Evolutionary conservation across 352 stramenopile genomes (phyloP), one percentile per base, ranked within the genome.

Genomic region (Vaucheria bursata): DNA sequence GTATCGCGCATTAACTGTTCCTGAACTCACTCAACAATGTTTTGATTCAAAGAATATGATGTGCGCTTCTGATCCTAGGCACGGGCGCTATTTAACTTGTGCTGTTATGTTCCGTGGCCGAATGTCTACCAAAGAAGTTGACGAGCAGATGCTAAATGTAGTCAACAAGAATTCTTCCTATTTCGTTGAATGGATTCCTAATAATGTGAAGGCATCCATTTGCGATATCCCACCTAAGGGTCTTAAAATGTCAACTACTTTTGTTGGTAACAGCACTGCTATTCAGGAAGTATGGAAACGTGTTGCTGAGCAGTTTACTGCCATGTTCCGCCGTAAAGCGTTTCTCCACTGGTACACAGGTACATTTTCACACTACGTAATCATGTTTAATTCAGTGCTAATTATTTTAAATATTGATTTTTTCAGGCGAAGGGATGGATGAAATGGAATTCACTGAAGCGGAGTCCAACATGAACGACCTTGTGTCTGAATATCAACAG

Each of bases 11-110:
- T 85, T 99, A 71, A 97, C 94, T 31, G 96, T 99, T 1, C 93
- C 95, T 4, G 96, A 99, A 88, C 87, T 99, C 49, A 99, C 96
- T 36, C 89, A 97, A 85, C 95, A 98, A 86, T 92, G 95, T 80
- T 99, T 99, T 83, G 96, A 99, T 85, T 94, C 96, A 36, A 98
- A 98, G 90, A 99, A 99, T 87, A 99, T 99, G 96, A 99, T 99
- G 96, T 98, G 94, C 81, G 95, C 95, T 50, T 92, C 93, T 52
- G 96, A 99, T 88, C 96, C 96, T 85, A 94, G 96, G 82, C 96
- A 99, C 85, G 96, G 96, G 86, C 93, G 94, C 79, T 99, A 98
- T 91, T 90, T 99, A 81, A 98, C 96, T 40, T 97, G 95, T 75
- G 92, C 94, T n/a, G 97, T 95, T 89, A 97, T 99, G 90, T 99